Evolutionary conservation across 2,329 filamentous ascomycete genomes (phyloP).

Genomic region (Penicillium sp.): DNA sequence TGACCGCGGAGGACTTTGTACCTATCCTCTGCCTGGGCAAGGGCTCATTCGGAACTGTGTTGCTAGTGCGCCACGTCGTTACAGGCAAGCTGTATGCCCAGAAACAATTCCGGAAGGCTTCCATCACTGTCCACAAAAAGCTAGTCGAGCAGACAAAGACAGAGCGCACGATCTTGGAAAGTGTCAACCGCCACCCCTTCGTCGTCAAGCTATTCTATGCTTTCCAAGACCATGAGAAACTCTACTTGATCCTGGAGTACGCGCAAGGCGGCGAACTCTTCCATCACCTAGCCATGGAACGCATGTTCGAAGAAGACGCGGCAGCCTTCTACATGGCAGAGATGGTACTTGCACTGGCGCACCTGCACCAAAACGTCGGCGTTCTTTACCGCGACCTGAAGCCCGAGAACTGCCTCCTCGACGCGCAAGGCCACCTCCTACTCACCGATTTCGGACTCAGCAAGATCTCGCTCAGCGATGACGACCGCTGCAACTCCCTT

Average conservation of each 20-base stretch:
- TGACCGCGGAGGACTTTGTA: constrained; percentile 88
- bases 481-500: constrained; percentile 76
- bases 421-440: constrained; percentile 85
- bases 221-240: constrained; percentile 95
- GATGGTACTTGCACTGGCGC: constrained; percentile 89
- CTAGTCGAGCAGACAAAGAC: constrained; percentile 97
- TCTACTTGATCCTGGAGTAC: constrained; percentile 96
- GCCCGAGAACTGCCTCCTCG: constrained; percentile 93
- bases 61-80: constrained; percentile 82
- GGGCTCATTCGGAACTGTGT: constrained; percentile 90
- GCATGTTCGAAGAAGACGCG: constrained; percentile 88
- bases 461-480: constrained; percentile 79
- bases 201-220: constrained; percentile 98
- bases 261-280: constrained; percentile 96
- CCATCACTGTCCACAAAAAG: constrained; percentile 90
- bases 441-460: constrained; percentile 95
- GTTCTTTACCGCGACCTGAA: constrained; percentile 97
- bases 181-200: constrained; percentile 93
- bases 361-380: constrained; percentile 86
- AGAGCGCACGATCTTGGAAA: constrained; percentile 90
- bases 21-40: constrained; percentile 90
- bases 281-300: constrained; percentile 86
- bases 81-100: constrained; percentile 92
- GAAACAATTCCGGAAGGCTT: constrained; percentile 98
- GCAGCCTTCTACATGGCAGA: constrained; percentile 98